Evolutionary conservation across 2,329 filamentous ascomycete species (phyloP).

Genomic region (Berkeleyomyces rouxiae): DNA sequence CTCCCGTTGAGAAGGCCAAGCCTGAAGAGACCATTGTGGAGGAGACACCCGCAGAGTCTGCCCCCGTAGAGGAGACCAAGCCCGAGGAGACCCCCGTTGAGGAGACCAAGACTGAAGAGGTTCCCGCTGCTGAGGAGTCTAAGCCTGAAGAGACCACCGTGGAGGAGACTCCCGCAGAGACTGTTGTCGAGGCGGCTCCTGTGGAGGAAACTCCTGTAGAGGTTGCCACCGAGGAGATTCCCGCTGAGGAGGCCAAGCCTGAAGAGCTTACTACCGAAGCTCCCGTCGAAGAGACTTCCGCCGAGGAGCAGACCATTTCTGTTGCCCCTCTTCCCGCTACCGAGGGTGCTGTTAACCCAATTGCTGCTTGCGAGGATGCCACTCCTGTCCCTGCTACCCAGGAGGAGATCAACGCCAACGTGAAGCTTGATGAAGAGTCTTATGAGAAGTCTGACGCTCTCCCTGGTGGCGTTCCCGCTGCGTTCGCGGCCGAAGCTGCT

Average conservation of each 20-base stretch:
- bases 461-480: constrained; percentile 44
- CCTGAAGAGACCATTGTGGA: background rate
- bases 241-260: constrained; percentile 43
- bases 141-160: constrained; percentile 72
- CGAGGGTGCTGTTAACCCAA: constrained; percentile 56
- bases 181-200: constrained; percentile 41
- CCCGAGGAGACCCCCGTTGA: constrained; percentile 8
- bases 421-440: constrained; percentile 66
- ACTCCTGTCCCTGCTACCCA: constrained; percentile 54
- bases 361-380: constrained; percentile 64
- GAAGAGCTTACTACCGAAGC: constrained; percentile 54
- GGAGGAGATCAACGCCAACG: constrained; percentile 52
- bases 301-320: constrained; percentile 37
- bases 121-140: constrained; percentile 50
- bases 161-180: constrained; percentile 37
- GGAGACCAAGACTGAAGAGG: constrained; percentile 1
- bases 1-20: background rate
- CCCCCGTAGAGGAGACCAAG: constrained; percentile 7
- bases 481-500: constrained; percentile 51
- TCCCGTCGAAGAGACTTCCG: constrained; percentile 32
- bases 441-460: constrained; percentile 66
- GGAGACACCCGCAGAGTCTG: background rate
- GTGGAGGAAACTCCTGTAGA: background rate
- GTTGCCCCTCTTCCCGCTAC: constrained; percentile 48
- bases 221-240: constrained; percentile 49